Base-by-base conservation (phyloP, 768 basidiomycete genomes). In the Cystobasidium tubakii region DNA sequence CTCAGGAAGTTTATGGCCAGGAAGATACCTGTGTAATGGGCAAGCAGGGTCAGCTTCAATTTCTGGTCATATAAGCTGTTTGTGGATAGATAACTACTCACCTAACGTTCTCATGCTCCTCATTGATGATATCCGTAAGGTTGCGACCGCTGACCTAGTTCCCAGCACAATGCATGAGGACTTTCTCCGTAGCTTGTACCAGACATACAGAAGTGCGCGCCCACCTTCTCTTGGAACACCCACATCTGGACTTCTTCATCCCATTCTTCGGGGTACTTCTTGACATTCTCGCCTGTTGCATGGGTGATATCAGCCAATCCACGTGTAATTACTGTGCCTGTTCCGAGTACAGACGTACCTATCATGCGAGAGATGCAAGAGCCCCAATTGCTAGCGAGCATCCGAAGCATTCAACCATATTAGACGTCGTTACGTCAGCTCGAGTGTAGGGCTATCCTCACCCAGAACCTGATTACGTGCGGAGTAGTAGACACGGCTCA, bases 71-170 rank as follows among this genome's bases (percentile, higher is more conserved):
- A 17, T 79, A 79, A 4, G 82, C 75, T 42, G 75, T 66, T 63
- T 81, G 77, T 80, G 19, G 83, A 81, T 29, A n/a, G 27, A n/a
- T 44, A 39, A 36, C 17, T 0, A 83, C 78, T 75, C 83, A 84
- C 77, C 82, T 81, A 27, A 78, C 77, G 77, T 84, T 84, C 77
- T 82, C 81, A 73, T 84, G 83, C 72, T 79, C 78, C 66, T 80
- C 79, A 76, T 84, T 84, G 81, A 84, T 84, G 77, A 84, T 77
- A 66, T 83, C 82, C 15, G 82, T 83, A 36, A 84, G 55, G 36
- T 76, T 76, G 43, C 76, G 79, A 1, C 77, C 79, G 25, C 78
- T 74, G 29, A 67, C 67, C 77, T 78, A 73, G 7, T 19, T 3
- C 0, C 2, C 1, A 21, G 3, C 0, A 0, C 19, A 13, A 15